A percentile compares a stretch with the other conserved stretches of the same genome.
phyloP scores from a whole-genome alignment of 2,329 filamentous ascomycete species.

The Fusarium lateritium region DNA sequence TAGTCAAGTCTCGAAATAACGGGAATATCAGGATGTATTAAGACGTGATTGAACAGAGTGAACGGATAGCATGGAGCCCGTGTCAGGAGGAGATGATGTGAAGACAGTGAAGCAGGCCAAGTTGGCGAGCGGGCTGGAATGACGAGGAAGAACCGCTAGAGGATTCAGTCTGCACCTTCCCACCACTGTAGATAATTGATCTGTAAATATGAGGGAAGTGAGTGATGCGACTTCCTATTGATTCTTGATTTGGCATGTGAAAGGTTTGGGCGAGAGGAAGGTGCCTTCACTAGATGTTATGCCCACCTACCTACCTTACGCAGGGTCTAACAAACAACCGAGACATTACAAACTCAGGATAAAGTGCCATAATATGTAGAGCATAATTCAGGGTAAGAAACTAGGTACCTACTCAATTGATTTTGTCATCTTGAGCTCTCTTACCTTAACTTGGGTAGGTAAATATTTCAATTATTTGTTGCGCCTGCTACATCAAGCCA shows the following conservation, averaged over 20 bases:
- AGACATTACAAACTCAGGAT: too few relatives aligned
- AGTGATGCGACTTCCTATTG: background rate
- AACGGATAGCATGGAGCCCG: background rate
- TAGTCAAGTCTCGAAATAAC: background rate
- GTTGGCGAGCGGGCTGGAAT: background rate
- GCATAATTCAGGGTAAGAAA: too few relatives aligned
- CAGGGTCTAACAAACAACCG: background rate
- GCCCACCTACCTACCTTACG: background rate
- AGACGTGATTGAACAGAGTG: background rate
- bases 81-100: background rate
- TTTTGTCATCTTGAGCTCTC: too few relatives aligned
- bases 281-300: background rate
- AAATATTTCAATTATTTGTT: too few relatives aligned
- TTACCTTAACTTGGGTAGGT: too few relatives aligned
- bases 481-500: too few relatives aligned
- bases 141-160: background rate
- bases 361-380: too few relatives aligned
- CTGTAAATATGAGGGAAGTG: too few relatives aligned
- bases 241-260: background rate
- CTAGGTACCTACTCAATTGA: too few relatives aligned
- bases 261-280: background rate
- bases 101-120: background rate
- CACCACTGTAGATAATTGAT: background rate
- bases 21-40: background rate
- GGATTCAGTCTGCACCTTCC: background rate